Evolutionary conservation across 2,329 filamentous ascomycete genomes (phyloP), one percentile per base, ranked within the genome.

Genomic region (Clathrospora elynae): DNA sequence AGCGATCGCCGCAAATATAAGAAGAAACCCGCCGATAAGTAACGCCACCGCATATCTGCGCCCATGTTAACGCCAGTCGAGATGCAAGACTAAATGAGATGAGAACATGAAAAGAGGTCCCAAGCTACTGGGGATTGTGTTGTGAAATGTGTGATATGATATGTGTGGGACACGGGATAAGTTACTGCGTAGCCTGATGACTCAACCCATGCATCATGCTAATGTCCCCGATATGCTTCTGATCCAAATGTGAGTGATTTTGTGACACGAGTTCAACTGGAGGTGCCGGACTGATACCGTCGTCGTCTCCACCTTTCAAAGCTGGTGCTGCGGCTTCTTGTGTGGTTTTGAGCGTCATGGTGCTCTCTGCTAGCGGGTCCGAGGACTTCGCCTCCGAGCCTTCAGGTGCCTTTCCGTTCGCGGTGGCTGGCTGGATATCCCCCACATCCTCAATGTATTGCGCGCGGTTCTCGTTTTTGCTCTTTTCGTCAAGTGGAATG

Each of bases 401-500:
- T 16, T 33, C 30, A 23, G 31, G 17, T 11, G 40, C 31, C 24
- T 42, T 38, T 11, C 39, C 31, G 13, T 46, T 54, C 3, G 25
- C 43, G 32, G 33, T 25, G 3, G 30, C 33, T 3, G 42, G 23
- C 10, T 46, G 39, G 9, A 32, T 30, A 14, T 53, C 51, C 13
- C 39, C 40, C 19, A 67, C 53, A 35, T 68, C 62, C 45, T 75
- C 75, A 30, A 73, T 69, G 35, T 72, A 67, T 49, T 73, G 67
- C 35, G 66, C 50, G n/a, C 56, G 57, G 24, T 59, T 67, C 6
- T 63, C 64, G 42, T 78, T 76, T 28, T 84, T 55, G 13, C 59
- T 55, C 8, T 58, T 53, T 6, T 65, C 80, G 17, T 84, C 79
- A 25, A 80, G 83, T 0, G 85, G 88, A 19, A 96, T 88, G 67